phyloP scores from a whole-genome alignment of 1,139 yeast genomes.

The Yamadazyma siamensis region DNA sequence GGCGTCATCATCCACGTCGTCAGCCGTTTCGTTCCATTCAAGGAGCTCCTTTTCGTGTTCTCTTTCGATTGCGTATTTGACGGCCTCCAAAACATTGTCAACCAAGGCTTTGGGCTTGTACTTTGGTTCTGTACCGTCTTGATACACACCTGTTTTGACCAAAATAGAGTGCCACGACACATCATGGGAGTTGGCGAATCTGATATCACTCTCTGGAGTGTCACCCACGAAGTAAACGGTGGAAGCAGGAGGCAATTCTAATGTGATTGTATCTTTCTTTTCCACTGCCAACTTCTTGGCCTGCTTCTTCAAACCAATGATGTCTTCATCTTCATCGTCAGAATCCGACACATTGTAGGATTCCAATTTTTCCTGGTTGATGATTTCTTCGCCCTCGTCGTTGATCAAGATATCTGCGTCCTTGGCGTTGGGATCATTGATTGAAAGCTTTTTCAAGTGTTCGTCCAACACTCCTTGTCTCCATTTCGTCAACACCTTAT shows the following conservation, averaged over 20 bases:
- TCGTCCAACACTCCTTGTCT: conserved; percentile 74
- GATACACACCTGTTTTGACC: conserved; percentile 85
- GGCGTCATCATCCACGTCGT: conserved; percentile 29
- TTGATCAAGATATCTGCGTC: conserved; percentile 47
- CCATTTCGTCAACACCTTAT: conserved; percentile 72
- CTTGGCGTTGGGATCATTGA: conserved; percentile 43
- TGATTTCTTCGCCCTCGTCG: conserved; percentile 48
- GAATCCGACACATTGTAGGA: conserved; percentile 27
- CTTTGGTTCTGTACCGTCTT: conserved; percentile 74
- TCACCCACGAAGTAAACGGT: conserved; percentile 89
- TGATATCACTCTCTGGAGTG: conserved; percentile 86
- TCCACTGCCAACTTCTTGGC: conserved; percentile 25
- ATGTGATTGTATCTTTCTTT: conserved; percentile 37
- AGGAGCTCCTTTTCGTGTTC: conserved; percentile 68
- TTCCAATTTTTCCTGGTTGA: conserved; percentile 44
- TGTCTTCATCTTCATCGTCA: conserved; percentile 27
- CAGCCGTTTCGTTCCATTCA: conserved; percentile 64
- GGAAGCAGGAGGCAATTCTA: conserved; percentile 76
- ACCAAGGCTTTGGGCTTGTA: conserved; percentile 73
- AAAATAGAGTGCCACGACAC: conserved; percentile 79
- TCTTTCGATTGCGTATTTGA: conserved; percentile 75
- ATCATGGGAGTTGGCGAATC: conserved; percentile 85
- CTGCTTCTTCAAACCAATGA: conserved; percentile 10
- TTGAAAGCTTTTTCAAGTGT: conserved; percentile 56
- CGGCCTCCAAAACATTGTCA: conserved; percentile 76